Evolutionary conservation across 495 filamentous ascomycete genomes (phyloP), one percentile per base, ranked within the genome.

Genomic region (Penicilliopsis zonata): DNA sequence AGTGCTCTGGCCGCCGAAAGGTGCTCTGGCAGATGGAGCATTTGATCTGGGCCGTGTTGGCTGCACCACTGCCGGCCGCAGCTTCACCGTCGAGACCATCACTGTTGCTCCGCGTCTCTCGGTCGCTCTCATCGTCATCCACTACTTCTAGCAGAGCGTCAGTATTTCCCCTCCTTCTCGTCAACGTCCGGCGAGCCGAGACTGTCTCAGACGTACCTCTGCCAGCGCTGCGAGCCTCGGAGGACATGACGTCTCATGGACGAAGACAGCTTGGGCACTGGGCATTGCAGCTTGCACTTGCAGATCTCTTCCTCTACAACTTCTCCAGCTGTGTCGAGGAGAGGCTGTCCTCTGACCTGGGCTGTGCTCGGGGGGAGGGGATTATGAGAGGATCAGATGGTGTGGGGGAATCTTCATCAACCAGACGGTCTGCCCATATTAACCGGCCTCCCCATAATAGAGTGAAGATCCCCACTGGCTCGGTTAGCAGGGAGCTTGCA

Each of bases 1-100:
- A 48, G 52, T 84, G 78, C 44, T 84, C 79, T 12, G 74, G 64
- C 42, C 79, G 56, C 24, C 75, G 70, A 45, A 84, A 84, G 7
- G 67, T 69, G 14, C 59, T 69, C 27, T 60, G 50, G 33, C 71
- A 75, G 18, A 64, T 52, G 3, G 57, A 54, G 35, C 71, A 75
- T 51, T 61, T 52, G 2, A 49, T 46, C 28, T 53, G 55, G 9
- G 49, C 46, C 9, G 35, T 15, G 31, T 30, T 31, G 5, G 37
- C 27, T 1, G 47, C 31, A 20, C 20, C n/a, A n/a, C n/a, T n/a
- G n/a, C n/a, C 27, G 9, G 42, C 17, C 18, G 49, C 38, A 18
- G 42, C 37, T 16, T 36, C 42, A 28, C 37, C 47, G 13, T 57
- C 49, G 20, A 37, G 38, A 34, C 35, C 31, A 36, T 38, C 40